Evolutionary conservation across 768 basidiomycete species (phyloP).

Genomic region (Phylloporus sp.): DNA sequence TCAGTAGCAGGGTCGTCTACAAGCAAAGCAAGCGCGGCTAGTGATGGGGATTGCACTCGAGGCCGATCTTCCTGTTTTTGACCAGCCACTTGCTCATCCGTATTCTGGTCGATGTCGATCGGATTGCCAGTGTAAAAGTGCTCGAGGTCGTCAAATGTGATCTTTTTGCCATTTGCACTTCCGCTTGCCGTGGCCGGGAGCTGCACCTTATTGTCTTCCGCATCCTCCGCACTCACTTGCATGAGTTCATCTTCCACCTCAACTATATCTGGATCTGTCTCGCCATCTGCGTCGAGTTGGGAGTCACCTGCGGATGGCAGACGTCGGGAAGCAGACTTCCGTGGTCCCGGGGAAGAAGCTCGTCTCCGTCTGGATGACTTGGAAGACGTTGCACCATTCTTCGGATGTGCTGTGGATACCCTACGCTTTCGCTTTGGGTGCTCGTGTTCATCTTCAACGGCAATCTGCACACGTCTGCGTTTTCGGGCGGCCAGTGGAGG

Average conservation of each 20-base stretch:
- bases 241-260: slow-evolving; percentile 35
- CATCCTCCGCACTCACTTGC: slow-evolving; percentile 21
- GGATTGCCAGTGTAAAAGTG: slow-evolving; percentile 27
- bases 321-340: slow-evolving; percentile 16
- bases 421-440: slow-evolving; percentile 8
- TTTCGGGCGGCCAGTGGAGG: slow-evolving; percentile 20
- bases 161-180: slow-evolving; percentile 2
- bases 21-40: neutral
- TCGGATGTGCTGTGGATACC: slow-evolving; percentile 9
- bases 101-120: slow-evolving; percentile 29
- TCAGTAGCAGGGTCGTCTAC: neutral
- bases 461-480: slow-evolving; percentile 19
- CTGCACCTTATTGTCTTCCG: slow-evolving; percentile 11
- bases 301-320: slow-evolving; percentile 24
- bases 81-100: slow-evolving; percentile 10
- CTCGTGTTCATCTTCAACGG: slow-evolving; percentile 7
- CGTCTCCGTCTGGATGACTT: slow-evolving; percentile 20
- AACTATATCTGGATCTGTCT: slow-evolving; percentile 32
- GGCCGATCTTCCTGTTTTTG: slow-evolving; percentile 2
- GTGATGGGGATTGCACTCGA: neutral
- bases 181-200: neutral
- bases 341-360: slow-evolving; percentile 27
- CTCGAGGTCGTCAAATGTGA: slow-evolving; percentile 28
- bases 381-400: neutral
- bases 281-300: slow-evolving; percentile 31